A percentile compares a stretch with the other conserved stretches of the same genome.
Conservation (phyloP, 2,329 filamentous ascomycete species). For the Venturia carpophila region DNA sequence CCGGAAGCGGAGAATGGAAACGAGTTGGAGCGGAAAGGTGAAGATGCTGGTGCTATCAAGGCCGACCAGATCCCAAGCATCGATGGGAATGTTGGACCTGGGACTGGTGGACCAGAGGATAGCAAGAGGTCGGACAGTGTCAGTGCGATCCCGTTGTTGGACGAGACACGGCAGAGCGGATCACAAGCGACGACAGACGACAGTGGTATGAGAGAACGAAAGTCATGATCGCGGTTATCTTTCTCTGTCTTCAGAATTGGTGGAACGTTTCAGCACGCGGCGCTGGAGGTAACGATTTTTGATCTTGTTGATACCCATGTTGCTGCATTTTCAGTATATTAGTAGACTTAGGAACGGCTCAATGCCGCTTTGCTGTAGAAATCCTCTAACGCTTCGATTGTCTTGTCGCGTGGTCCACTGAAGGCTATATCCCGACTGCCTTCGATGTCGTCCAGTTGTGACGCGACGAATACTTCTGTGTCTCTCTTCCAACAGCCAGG, state of each 20-base stretch:
- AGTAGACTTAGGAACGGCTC: not conserved
- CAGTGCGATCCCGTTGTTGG: conserved; percentile 47
- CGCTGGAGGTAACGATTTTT: not conserved
- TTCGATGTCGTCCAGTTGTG: no score
- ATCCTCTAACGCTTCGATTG: not conserved
- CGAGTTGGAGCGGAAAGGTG: not conserved
- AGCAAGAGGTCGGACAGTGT: conserved; percentile 29
- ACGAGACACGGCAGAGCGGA: conserved; percentile 21
- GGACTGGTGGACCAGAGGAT: not conserved
- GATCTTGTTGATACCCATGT: conserved; percentile 2
- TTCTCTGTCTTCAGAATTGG: not conserved
- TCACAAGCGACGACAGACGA: conserved; percentile 21
- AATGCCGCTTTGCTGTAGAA: not conserved
- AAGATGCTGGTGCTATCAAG: conserved; percentile 5
- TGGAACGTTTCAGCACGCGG: not conserved
- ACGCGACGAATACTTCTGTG: conserved; percentile 21
- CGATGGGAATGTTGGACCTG: conserved; percentile 10
- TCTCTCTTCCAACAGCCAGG: conserved; percentile 18
- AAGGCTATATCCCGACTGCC: no score
- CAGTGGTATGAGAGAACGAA: conserved; percentile 16
- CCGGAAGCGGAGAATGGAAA: conserved; percentile 8
- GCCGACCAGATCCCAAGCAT: conserved; percentile 6
- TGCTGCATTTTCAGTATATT: not conserved
- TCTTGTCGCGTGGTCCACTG: conserved; percentile 6
- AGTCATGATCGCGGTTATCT: not conserved